A percentile compares a stretch with the other conserved stretches of the same genome.
These are phyloP conservation scores for Alternaria atra DNA, from an alignment of 2,329 filamentous ascomycete species.

Conservation along the genomic window DNA sequence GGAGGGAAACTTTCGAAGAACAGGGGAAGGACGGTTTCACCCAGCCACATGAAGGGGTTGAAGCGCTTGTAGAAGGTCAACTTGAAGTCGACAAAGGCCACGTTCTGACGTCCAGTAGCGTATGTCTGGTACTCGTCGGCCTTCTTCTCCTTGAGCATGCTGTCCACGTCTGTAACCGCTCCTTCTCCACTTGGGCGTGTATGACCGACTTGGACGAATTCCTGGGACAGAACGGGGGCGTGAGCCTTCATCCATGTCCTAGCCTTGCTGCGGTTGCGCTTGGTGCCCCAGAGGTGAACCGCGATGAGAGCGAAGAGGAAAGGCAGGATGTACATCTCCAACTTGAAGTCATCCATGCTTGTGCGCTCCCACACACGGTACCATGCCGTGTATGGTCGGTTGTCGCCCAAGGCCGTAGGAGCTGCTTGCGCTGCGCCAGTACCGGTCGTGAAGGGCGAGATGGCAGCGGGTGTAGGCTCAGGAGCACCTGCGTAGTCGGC, in stretches of 20 bases:
- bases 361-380: constrained; percentile 96
- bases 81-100: constrained; percentile 88
- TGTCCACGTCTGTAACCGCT: constrained; percentile 58
- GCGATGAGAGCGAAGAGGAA: constrained; percentile 77
- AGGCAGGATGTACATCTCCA: constrained; percentile 82
- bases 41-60: constrained; percentile 75
- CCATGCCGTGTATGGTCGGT: constrained; percentile 87
- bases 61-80: constrained; percentile 84
- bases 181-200: constrained; percentile 50
- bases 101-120: constrained; percentile 89
- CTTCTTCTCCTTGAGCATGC: constrained; percentile 83
- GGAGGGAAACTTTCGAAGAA: constrained; percentile 79
- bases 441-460: constrained; percentile 55
- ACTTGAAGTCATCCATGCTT: constrained; percentile 81
- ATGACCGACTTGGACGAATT: constrained; percentile 91
- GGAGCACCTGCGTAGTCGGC: constrained; percentile 88
- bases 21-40: constrained; percentile 75
- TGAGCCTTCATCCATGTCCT: constrained; percentile 82
- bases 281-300: constrained; percentile 82
- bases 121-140: constrained; percentile 88
- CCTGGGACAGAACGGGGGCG: constrained; percentile 73
- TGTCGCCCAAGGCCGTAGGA: constrained; percentile 52
- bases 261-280: constrained; percentile 81
- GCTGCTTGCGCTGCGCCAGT: constrained; percentile 43
- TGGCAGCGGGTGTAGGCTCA: constrained; percentile 66